Evolutionary conservation across 2,329 filamentous ascomycete species (phyloP), one percentile per base, ranked within the genome.

Genomic region (Clonostachys solani): DNA sequence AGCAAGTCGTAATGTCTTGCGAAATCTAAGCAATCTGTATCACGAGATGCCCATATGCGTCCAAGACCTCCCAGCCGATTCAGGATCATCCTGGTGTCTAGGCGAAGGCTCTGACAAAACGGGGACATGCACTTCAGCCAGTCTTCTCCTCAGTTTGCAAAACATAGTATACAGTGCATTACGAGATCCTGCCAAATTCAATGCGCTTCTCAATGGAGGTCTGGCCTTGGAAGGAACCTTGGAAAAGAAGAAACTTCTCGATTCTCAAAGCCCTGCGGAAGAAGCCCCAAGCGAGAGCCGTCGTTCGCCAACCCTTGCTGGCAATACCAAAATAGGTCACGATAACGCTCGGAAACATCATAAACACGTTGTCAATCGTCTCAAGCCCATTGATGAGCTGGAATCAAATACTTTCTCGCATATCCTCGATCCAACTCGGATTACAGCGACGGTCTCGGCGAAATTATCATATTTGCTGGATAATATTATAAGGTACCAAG

Each of bases 391-490:
- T 5, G 56, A 57, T 15, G 53, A 50, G 40, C 15, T 56, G 36
- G 41, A 57, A 46, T n/a, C 56, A 36, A 47, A 60, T 40, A 47
- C 55, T 46, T 54, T 60, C 41, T 53, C 62, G 2, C 66, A 73
- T 1, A 73, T 81, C 1, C 71, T 94, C 15, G 70, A 75, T 10
- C 63, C 72, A 34, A 81, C 86, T 0, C 77, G 68, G 46, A 73
- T 95, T 17, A 69, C 87, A n/a, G 90, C 89, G 5, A 96, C 92
- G 0, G 81, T 84, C 0, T 96, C 92, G 0, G 83, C 88, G 0
- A 97, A 97, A 64, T 73, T 96, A 4, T 92, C 87, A 4, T 96
- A 96, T 58, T 72, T 96, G 6, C 70, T 96, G 16, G 86, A 91
- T 46, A 76, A 81, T 33, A 83, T 96, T 12, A 64, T 84, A 6